Base-by-base conservation (phyloP, 2,329 filamentous ascomycete species). In the Colletotrichum karsti region DNA sequence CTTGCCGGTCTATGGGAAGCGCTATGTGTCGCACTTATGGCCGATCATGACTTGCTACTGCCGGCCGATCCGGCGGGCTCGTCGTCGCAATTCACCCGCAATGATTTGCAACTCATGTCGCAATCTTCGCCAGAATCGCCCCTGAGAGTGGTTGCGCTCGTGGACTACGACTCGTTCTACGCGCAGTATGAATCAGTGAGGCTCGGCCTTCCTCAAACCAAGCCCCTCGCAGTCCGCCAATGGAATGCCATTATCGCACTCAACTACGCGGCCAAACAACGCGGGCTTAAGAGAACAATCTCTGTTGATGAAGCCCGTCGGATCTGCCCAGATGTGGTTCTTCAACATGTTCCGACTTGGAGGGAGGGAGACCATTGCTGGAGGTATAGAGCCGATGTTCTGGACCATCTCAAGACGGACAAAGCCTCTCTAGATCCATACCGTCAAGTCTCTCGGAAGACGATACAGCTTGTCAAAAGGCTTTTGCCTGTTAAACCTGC, bases 191-290 rank as follows among this genome's bases (percentile, higher is more conserved):
- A 50, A 6, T 6, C 46, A 3, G 13, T 50, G 7, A 30, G 95
- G 95, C 2, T 82, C 5, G 39, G 41, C 18, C 42, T 39, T 18
- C 44, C 26, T 6, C 42, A 35, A 3, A 26, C 55, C 9, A 41
- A 64, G 3, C 61, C 61, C 9, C 33, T 61, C 1, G 58, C 58
- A 18, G 58, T 61, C n/a, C 58, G 58, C 13, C 58, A 61, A 30
- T 54, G 58, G 46, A 61, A 61, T 46, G 58, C 58, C 35, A 61
- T 61, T n/a, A 61, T 61, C 33, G 58, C 58, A 15, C n/a, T 61
- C 20, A 61, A 61, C 24, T 54, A 61, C 46, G 20, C 58, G 22
- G 58, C 46, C 12, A 51, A 54, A 22, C 24, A 54, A 0, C 58
- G 42, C 1, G 58, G 58, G 0, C 28, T 39, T 8, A 58, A 56